Evolutionary conservation across 225 moss, liverwort and hornwort genomes (phyloP), one percentile per base, ranked within the genome.

Genomic region (Thuidium tamariscinum): DNA sequence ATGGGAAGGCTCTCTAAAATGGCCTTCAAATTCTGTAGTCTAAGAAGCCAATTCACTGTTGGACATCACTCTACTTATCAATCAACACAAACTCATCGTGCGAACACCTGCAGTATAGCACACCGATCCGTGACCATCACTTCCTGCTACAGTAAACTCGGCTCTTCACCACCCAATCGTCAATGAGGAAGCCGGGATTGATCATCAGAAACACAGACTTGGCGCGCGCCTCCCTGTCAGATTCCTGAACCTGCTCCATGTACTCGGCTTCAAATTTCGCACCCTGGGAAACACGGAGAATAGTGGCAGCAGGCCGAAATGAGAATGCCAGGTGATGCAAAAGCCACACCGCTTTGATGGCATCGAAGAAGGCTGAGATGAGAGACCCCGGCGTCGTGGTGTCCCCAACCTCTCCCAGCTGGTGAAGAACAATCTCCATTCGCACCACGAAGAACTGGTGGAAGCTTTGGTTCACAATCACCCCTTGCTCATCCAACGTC

Each of bases 81-180:
- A 82, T 74, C 79, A 85, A 90, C 83, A 90, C 90, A 79, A 70
- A 74, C 29, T 87, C 85, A 68, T 27, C 59, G 19, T 16, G 76
- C 10, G 36, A 73, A 61, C 56, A 67, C 25, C 44, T 87, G 16
- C 23, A 59, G 25, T 11, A 75, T 41, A 67, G 83, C 82, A 88
- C 64, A 66, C 67, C 17, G n/a, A 75, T 57, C 71, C 71, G 52
- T 61, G 41, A 52, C 17, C 81, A 36, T 88, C 88, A 92, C 89
- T 91, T 92, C n/a, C 89, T 85, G 83, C 86, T 90, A n/a, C 93
- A 92, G 52, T 92, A 91, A 36, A 93, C 93, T 88, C 87, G 74
- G 81, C 78, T 86, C 77, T 89, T 93, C 49, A 90, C 82, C 26
- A 81, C 90, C 86, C 89, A 89, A 8, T 89, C 89, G 59, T 88